Base-by-base conservation (phyloP, 768 basidiomycete species). In the Naganishia vaughanmartiniae region DNA sequence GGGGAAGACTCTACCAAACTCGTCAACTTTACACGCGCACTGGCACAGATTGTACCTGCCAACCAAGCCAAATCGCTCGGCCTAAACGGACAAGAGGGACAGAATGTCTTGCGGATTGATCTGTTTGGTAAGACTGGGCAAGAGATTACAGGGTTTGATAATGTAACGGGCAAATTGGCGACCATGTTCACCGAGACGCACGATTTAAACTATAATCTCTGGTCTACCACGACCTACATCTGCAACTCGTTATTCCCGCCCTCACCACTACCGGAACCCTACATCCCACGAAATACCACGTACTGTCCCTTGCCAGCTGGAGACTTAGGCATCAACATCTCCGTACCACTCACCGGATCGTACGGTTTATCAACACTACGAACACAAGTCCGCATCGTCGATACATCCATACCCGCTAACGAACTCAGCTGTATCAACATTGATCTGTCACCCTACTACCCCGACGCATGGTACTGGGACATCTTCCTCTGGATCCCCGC, bases 381-480 rank as follows among this genome's bases (percentile, higher is more conserved):
- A 72, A 96, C 94, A 0, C 88, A 88, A 26, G 82, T 99, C 28
- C 89, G 91, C 55, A 90, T 93, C 10, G 89, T 98, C 28, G 96
- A 99, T 82, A 89, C 93, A 0, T 79, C 83, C 9, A 58, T 69
- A 4, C 88, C 86, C 54, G 87, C 89, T 65, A 84, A 87, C 39
- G 91, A 93, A 74, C 85, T 98, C 54, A 82, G 93, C 2, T 99
- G 96, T 79, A 76, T 94, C 55, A 88, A 90, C 73, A 83, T 97
- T 21, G 76, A 83, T 51, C 89, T 90, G 0, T 93, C 93, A 0
- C 90, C 93, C 0, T 83, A 83, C 73, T 75, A 80, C 48, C 73
- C 77, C 0, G 66, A 77, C 45, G 74, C 72, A 30, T 81, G 79
- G 74, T 86, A 92, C 39, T 83, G 82, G 72, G 67, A 67, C 1